phyloP scores from a whole-genome alignment of 2,329 filamentous ascomycete species.

The Pyricularia grisea region DNA sequence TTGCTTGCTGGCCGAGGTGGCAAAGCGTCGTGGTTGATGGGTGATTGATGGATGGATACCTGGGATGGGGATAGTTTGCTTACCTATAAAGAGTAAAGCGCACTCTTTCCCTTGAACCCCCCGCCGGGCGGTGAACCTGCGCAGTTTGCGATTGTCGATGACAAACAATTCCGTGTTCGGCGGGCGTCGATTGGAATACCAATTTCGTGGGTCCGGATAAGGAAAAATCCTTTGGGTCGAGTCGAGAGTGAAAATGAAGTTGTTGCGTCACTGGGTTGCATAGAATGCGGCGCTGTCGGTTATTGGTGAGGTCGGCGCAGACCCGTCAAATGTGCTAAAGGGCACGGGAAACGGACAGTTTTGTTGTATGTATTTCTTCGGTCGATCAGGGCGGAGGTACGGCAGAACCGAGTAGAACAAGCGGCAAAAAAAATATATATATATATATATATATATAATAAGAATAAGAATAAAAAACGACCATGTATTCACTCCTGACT shows the following conservation, averaged over 20 bases:
- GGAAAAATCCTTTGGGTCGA: not conserved
- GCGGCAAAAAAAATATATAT: not conserved
- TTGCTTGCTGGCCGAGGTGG: not conserved
- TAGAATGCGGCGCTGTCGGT: not conserved
- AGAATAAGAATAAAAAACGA: not conserved
- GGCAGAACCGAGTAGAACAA: not conserved
- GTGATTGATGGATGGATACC: not conserved
- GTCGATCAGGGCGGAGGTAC: not conserved
- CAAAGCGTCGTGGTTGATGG: not conserved
- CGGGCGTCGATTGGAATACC: not conserved
- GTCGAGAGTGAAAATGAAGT: not conserved
- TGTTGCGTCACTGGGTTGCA: not conserved
- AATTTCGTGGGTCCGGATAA: not conserved
- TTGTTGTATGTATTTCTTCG: not conserved
- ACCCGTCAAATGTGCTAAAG: not conserved
- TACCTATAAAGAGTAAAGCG: not conserved
- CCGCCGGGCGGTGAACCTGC: not conserved
- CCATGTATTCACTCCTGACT: not conserved
- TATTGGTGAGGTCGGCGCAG: not conserved
- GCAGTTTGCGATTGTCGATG: not conserved
- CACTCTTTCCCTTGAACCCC: not conserved
- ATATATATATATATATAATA: too few species aligned
- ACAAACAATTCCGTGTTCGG: not conserved
- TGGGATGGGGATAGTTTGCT: not conserved
- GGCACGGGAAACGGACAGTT: not conserved